These are phyloP conservation scores for Caloboletus inedulis DNA, from an alignment of 1,284 basidiomycete genomes.

Conservation along the genomic window DNA sequence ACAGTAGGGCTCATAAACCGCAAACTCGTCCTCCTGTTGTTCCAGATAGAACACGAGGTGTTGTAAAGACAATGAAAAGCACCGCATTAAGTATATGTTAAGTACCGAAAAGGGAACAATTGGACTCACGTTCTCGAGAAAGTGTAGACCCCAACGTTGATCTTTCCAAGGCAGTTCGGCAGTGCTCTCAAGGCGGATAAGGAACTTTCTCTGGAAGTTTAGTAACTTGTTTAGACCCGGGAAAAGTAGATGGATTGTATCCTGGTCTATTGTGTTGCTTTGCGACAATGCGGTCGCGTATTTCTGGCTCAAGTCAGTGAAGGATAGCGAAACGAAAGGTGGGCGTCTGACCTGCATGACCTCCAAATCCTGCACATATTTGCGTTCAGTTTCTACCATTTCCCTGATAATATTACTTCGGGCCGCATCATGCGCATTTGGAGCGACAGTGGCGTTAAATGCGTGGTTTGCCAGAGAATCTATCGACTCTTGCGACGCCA, in stretches of 20 bases:
- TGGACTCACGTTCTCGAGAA: constrained; percentile 71
- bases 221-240: constrained; percentile 93
- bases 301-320: constrained; percentile 49
- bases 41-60: constrained; percentile 34
- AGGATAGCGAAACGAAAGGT: constrained; percentile 3
- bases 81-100: constrained; percentile 36
- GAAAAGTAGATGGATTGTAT: constrained; percentile 94
- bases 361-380: constrained; percentile 97
- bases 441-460: constrained; percentile 38
- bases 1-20: constrained; percentile 96
- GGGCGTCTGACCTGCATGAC: constrained; percentile 78
- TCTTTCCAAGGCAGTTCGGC: constrained; percentile 82
- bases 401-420: constrained; percentile 81
- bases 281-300: constrained; percentile 79
- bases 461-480: constrained; percentile 53
- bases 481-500: constrained; percentile 55
- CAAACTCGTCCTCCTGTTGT: constrained; percentile 89
- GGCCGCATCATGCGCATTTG: constrained; percentile 61
- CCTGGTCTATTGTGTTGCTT: constrained; percentile 84
- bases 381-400: constrained; percentile 92
- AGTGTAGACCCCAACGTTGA: constrained; percentile 86
- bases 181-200: constrained; percentile 89
- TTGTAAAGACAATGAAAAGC: constrained; percentile 32
- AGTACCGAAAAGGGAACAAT: constrained; percentile 24
- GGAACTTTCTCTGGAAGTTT: constrained; percentile 95